phyloP scores from a whole-genome alignment of 225 moss, liverwort and hornwort genomes.

The Rhytidiadelphus loreus region DNA sequence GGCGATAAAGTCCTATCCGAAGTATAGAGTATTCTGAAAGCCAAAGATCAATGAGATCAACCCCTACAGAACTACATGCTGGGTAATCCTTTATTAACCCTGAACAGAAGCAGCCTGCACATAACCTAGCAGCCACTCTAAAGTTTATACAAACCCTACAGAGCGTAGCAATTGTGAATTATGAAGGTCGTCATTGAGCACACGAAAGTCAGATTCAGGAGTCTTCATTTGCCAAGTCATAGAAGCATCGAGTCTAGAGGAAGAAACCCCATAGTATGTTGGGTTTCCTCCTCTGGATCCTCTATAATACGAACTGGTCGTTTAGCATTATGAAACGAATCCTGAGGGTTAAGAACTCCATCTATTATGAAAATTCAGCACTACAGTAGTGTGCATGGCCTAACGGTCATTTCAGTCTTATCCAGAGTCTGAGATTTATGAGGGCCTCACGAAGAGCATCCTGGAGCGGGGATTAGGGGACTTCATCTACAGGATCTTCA shows the following conservation, averaged over 20 bases:
- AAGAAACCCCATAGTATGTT: neutral
- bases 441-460: neutral
- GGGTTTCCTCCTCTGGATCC: neutral
- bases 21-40: neutral
- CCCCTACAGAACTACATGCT: no score
- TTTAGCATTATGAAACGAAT: neutral
- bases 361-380: neutral
- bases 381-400: neutral
- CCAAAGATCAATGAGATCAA: neutral
- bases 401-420: neutral
- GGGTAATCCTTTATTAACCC: neutral
- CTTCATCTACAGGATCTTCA: neutral
- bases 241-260: no score
- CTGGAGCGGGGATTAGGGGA: no score
- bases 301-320: neutral
- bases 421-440: neutral
- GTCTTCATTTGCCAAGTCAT: neutral
- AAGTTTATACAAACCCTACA: neutral
- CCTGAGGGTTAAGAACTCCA: neutral
- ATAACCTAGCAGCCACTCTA: no score
- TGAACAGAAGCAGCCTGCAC: neutral
- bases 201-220: neutral
- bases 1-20: neutral
- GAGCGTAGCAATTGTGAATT: neutral
- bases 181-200: neutral